phyloP scores from a whole-genome alignment of 192 early-diverging fungal species.

The Obelidium mucronatum region DNA sequence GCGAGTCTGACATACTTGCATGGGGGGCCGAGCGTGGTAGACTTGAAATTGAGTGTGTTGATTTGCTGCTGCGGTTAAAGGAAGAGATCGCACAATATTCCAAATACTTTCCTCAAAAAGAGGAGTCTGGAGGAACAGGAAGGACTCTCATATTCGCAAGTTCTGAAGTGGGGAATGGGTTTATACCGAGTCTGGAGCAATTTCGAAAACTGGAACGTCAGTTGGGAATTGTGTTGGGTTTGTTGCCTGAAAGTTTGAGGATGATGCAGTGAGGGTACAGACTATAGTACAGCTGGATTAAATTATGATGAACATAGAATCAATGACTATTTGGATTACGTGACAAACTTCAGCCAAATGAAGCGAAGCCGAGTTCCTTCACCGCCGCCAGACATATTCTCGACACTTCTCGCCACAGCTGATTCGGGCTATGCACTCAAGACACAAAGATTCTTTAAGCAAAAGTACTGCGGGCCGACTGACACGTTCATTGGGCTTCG shows the following conservation, averaged over 20 bases:
- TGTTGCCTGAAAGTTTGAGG: conserved; percentile 52
- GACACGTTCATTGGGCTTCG: background rate
- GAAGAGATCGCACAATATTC: conserved; percentile 64
- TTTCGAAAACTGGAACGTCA: conserved; percentile 44
- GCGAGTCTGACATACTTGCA: conserved; percentile 57
- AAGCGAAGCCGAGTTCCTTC: too few species aligned
- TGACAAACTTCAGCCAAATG: too few species aligned
- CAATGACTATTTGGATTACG: too few species aligned
- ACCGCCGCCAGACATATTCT: too few species aligned
- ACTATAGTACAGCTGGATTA: too few species aligned
- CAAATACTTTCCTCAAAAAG: conserved; percentile 16
- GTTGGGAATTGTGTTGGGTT: conserved; percentile 39
- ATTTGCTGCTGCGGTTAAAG: conserved; percentile 68
- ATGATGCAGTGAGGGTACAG: conserved; percentile 29
- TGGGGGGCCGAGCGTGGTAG: conserved; percentile 55
- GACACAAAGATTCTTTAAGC: background rate
- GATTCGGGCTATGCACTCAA: background rate
- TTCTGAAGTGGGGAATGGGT: conserved; percentile 16
- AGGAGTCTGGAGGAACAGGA: background rate
- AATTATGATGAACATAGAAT: too few species aligned
- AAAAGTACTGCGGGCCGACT: background rate
- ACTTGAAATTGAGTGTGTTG: conserved; percentile 72
- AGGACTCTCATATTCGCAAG: conserved; percentile 8
- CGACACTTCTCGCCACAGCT: background rate
- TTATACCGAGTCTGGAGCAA: conserved; percentile 50